A percentile compares a stretch with the other conserved stretches of the same genome.
Evolutionary conservation across 78 protist genomes (phyloP).

Genomic region (Dictyostelium capitatum): DNA sequence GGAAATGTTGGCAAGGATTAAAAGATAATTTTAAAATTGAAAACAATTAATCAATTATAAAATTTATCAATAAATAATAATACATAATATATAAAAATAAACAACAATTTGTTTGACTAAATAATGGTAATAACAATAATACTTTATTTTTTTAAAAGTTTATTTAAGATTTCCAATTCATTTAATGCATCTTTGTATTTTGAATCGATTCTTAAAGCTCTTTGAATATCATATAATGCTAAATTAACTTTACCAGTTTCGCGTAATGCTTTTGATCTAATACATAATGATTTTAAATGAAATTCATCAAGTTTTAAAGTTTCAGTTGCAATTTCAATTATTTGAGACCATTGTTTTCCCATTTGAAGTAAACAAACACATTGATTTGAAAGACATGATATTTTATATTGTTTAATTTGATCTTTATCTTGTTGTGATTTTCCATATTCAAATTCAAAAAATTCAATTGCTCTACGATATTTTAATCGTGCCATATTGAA

Average conservation of each 20-base stretch:
- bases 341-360: not conserved
- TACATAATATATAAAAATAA: no score
- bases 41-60: not conserved
- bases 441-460: not conserved
- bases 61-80: not conserved
- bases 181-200: constrained; percentile 3
- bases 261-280: constrained; percentile 20
- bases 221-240: not conserved
- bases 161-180: not conserved
- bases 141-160: not conserved
- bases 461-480: constrained; percentile 11
- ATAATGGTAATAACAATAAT: not conserved
- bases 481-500: constrained; percentile 10
- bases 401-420: not conserved
- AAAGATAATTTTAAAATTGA: constrained; percentile 9
- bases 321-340: not conserved
- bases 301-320: not conserved
- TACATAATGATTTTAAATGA: constrained; percentile 15
- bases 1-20: constrained; percentile 90
- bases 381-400: constrained; percentile 17
- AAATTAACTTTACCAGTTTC: not conserved
- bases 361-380: not conserved
- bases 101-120: no score
- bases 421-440: no score
- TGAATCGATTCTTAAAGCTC: constrained; percentile 7